These are phyloP conservation scores for Boletus fagicola DNA, from an alignment of 768 basidiomycete species.

Conservation along the genomic window DNA sequence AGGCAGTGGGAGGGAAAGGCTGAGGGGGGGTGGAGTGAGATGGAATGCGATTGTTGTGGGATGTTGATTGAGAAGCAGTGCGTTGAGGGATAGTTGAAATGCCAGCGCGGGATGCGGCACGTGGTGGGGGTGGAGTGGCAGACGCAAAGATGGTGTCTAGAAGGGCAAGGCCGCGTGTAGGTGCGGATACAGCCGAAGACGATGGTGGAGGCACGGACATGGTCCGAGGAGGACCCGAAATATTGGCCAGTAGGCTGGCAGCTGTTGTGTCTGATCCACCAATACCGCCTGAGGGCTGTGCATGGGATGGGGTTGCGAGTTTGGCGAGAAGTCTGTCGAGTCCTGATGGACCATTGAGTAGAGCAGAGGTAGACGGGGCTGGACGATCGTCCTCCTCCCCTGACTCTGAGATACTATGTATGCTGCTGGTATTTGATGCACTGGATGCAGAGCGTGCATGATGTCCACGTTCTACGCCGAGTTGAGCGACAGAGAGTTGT, in stretches of 20 bases:
- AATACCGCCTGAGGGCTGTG: constrained; percentile 21
- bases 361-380: constrained; percentile 9
- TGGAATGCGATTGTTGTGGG: constrained; percentile 4
- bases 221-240: constrained; percentile 42
- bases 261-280: constrained; percentile 35
- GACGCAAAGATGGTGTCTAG: constrained; percentile 76
- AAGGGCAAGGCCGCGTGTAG: constrained; percentile 54
- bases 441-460: constrained; percentile 33
- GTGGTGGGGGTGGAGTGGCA: constrained; percentile 38
- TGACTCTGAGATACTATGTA: constrained; percentile 36
- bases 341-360: constrained; percentile 33
- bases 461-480: constrained; percentile 21
- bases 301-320: constrained; percentile 27
- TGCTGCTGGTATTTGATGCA: constrained; percentile 35
- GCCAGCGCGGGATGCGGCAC: constrained; percentile 18
- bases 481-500: constrained; percentile 5
- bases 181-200: constrained; percentile 27
- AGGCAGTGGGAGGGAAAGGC: constrained; percentile 17
- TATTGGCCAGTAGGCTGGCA: constrained; percentile 45
- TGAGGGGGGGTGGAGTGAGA: constrained; percentile 9
- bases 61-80: constrained; percentile 12
- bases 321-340: constrained; percentile 47
- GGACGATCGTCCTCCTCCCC: constrained; percentile 25
- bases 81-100: constrained; percentile 19
- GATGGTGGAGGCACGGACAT: constrained; percentile 29